Percentiles rank a stretch among this genome's conserved stretches.
phyloP scores from a whole-genome alignment of 805 yeast species.

The Candida quercuum region DNA sequence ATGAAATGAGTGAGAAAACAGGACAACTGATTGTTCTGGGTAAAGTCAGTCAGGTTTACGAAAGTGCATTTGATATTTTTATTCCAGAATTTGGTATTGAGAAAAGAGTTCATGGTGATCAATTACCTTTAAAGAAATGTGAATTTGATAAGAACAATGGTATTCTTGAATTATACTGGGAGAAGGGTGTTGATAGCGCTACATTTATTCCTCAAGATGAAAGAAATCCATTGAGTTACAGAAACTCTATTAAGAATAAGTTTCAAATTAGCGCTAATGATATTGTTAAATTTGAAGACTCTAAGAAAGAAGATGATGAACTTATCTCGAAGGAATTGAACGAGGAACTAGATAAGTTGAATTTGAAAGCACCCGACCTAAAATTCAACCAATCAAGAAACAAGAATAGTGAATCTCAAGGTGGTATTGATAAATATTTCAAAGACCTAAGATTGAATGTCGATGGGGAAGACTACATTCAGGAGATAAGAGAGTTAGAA shows the following conservation, averaged over 20 bases:
- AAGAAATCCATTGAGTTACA: constrained; percentile 65
- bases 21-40: constrained; percentile 86
- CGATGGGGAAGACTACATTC: constrained; percentile 62
- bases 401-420: constrained; percentile 18
- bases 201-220: constrained; percentile 91
- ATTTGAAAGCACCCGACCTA: constrained; percentile 43
- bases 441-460: constrained; percentile 49
- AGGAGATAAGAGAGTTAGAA: constrained; percentile 72
- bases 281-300: constrained; percentile 55
- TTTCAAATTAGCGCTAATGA: constrained; percentile 65
- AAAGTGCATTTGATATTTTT: constrained; percentile 90
- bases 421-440: constrained; percentile 51
- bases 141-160: constrained; percentile 74
- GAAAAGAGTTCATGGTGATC: constrained; percentile 96
- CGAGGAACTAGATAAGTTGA: constrained; percentile 44
- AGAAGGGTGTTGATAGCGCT: constrained; percentile 86
- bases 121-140: constrained; percentile 85
- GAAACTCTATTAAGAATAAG: constrained; percentile 74
- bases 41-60: constrained; percentile 86
- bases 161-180: constrained; percentile 84
- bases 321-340: constrained; percentile 33
- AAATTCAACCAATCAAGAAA: neutral
- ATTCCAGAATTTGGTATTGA: constrained; percentile 93
- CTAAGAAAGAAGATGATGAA: constrained; percentile 10
- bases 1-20: constrained; percentile 61